Evolutionary conservation across 306 rosid genomes (phyloP).

Genomic region (Fagus sylvatica): DNA sequence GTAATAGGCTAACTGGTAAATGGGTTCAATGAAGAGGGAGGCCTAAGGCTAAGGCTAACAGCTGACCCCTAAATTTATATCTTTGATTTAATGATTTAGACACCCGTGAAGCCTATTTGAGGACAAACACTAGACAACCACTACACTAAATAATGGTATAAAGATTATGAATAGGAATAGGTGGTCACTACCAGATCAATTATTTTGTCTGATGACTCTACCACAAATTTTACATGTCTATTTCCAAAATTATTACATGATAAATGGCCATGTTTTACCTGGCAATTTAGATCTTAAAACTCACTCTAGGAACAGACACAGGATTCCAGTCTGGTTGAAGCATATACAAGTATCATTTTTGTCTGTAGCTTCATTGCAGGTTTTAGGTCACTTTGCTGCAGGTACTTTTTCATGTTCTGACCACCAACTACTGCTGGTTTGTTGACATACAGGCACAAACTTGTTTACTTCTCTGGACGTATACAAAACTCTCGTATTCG

Average conservation of each 20-base stretch:
- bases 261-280: no score
- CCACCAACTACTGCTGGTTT: neutral
- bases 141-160: neutral
- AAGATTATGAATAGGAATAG: neutral
- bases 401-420: neutral
- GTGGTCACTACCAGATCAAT: neutral
- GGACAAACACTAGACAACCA: neutral
- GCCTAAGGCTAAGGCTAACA: neutral
- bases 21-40: neutral
- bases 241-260: no score
- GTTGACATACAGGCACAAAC: slow-evolving; percentile 30
- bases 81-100: neutral
- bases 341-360: neutral
- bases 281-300: no score
- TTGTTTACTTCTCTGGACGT: slow-evolving; percentile 35
- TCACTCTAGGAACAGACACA: no score
- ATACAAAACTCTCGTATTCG: slow-evolving; percentile 31
- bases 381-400: neutral
- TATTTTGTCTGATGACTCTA: no score
- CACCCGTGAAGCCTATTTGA: neutral
- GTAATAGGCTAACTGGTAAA: neutral
- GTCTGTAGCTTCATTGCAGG: neutral
- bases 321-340: neutral
- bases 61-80: no score
- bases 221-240: no score